phyloP scores from a whole-genome alignment of 2,329 filamentous ascomycete genomes.

The Venturia oleaginea region DNA sequence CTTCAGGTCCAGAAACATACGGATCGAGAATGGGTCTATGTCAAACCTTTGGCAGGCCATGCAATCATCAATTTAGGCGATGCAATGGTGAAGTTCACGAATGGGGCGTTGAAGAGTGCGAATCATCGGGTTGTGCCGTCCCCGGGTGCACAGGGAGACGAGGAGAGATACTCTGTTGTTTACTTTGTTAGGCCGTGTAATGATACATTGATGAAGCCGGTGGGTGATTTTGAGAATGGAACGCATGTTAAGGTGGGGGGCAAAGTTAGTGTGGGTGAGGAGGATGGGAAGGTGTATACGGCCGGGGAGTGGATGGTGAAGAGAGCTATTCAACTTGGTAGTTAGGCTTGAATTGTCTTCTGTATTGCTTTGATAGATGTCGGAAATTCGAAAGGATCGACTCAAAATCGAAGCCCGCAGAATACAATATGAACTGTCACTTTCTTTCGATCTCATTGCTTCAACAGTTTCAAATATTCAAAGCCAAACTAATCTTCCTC shows the following conservation, averaged over 20 bases:
- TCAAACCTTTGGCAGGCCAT: conserved; percentile 27
- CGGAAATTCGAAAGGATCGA: background rate
- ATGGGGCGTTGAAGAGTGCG: conserved; percentile 12
- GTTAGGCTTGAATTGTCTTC: background rate
- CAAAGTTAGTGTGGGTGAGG: conserved; percentile 10
- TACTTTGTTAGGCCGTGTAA: conserved; percentile 14
- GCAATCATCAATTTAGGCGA: conserved; percentile 34
- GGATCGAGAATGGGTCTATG: conserved; percentile 27
- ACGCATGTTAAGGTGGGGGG: conserved; percentile 12
- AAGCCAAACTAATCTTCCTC: too few relatives aligned
- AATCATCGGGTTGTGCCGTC: conserved; percentile 14
- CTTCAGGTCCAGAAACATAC: conserved; percentile 27
- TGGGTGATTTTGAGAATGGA: conserved; percentile 12
- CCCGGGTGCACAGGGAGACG: conserved; percentile 10
- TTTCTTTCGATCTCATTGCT: too few relatives aligned
- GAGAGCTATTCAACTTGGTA: conserved; percentile 6
- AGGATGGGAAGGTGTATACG: conserved; percentile 10
- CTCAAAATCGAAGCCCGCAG: background rate
- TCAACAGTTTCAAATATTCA: too few relatives aligned
- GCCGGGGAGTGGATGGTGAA: conserved; percentile 14
- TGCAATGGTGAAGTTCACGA: conserved; percentile 22
- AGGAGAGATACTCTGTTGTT: conserved; percentile 14
- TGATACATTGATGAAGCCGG: conserved; percentile 12
- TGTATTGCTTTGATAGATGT: background rate
- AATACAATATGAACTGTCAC: too few relatives aligned